These are phyloP conservation scores for Takashimella tepidaria DNA, from an alignment of 1,284 basidiomycete genomes.

Conservation along the genomic window DNA sequence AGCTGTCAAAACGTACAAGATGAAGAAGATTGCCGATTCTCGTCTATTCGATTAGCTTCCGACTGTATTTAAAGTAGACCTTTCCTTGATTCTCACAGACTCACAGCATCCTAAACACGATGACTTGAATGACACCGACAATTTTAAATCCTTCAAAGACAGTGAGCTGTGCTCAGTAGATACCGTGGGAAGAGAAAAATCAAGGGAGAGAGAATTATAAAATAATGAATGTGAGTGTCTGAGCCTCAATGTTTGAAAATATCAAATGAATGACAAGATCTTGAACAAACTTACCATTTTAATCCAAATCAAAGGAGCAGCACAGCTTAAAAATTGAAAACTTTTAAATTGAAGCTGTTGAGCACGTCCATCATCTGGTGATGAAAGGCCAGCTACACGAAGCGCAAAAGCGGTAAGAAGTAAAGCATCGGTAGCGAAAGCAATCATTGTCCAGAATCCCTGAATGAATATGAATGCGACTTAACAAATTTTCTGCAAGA, in stretches of 20 bases:
- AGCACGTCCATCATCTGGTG: slow-evolving; percentile 47
- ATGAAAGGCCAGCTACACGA: slow-evolving; percentile 60
- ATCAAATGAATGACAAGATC: no score
- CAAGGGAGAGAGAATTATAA: no score
- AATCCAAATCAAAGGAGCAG: slow-evolving; percentile 83
- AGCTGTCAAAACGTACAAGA: slow-evolving; percentile 53
- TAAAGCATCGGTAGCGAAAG: slow-evolving; percentile 65
- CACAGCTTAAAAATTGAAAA: slow-evolving; percentile 82
- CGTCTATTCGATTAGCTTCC: slow-evolving; percentile 42
- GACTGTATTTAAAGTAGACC: no score
- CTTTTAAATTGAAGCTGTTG: slow-evolving; percentile 58
- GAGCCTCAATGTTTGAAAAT: no score
- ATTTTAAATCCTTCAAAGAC: slow-evolving; percentile 59
- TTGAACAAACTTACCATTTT: slow-evolving; percentile 59
- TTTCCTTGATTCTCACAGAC: no score
- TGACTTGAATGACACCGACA: slow-evolving; percentile 48
- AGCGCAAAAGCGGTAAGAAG: slow-evolving; percentile 68
- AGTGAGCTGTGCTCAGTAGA: no score
- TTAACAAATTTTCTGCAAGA: not conserved
- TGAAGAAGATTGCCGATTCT: slow-evolving; percentile 88
- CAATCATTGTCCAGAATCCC: slow-evolving; percentile 75
- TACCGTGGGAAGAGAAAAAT: no score
- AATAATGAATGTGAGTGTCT: no score
- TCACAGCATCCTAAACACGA: slow-evolving; percentile 60
- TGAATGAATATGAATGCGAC: slow-evolving; percentile 1